A percentile compares a stretch with the other conserved stretches of the same genome.
These are phyloP conservation scores for Punctularia strigosozonata DNA, from an alignment of 768 basidiomycete genomes.

Conservation along the genomic window DNA sequence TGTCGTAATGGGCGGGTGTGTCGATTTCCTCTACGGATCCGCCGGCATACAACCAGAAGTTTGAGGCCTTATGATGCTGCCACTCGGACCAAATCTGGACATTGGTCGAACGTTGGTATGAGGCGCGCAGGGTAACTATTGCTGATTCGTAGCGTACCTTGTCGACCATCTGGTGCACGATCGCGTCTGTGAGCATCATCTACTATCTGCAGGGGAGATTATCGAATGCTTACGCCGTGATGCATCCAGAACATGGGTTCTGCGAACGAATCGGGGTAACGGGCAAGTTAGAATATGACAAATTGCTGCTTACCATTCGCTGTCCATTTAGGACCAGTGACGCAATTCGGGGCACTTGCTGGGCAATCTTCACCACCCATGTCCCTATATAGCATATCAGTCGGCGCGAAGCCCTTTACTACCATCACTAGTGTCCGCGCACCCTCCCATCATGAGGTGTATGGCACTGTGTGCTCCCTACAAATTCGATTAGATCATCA, in stretches of 20 bases:
- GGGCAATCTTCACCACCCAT: slow-evolving; percentile 9
- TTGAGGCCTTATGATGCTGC: slow-evolving; percentile 16
- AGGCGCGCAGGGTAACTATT: no score
- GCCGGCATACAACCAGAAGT: slow-evolving; percentile 17
- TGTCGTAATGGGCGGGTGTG: slow-evolving; percentile 9
- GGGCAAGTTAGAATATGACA: background rate
- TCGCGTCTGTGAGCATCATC: background rate
- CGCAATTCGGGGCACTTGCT: slow-evolving; percentile 16
- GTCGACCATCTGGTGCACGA: slow-evolving; percentile 19
- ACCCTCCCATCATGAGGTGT: slow-evolving; percentile 22
- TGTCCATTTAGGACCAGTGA: slow-evolving; percentile 16
- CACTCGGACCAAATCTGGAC: slow-evolving; percentile 25
- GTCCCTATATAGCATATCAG: slow-evolving; percentile 11
- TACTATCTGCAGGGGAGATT: background rate
- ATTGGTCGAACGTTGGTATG: no score
- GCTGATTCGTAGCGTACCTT: no score
- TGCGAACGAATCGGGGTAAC: slow-evolving; percentile 4
- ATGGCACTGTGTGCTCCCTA: slow-evolving; percentile 22
- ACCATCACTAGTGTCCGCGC: background rate
- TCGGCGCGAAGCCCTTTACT: background rate
- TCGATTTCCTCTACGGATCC: slow-evolving; percentile 18
- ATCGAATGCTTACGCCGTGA: slow-evolving; percentile 17
- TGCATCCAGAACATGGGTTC: slow-evolving; percentile 25
- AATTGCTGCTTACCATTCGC: slow-evolving; percentile 16
- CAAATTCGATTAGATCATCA: background rate